Base-by-base conservation (phyloP, 2,329 filamentous ascomycete species). In the Paracoccidioides lutzii region DNA sequence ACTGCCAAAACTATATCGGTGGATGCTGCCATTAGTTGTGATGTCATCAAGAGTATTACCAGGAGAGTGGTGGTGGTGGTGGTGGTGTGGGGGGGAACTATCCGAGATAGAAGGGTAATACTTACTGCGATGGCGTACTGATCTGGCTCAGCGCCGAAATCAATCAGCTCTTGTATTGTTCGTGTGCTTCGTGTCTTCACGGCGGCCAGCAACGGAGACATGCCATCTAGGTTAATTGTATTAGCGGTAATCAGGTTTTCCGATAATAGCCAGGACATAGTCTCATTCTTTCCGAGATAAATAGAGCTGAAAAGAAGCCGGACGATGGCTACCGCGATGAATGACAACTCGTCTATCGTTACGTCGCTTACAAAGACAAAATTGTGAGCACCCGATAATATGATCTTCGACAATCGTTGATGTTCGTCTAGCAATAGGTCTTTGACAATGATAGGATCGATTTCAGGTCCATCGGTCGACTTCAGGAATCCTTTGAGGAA, bases 141-240 rank as follows among this genome's bases (percentile, higher is more conserved):
- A 45, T 53, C 52, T 3, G 52, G 52, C 4, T 44, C 41, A 7
- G 52, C 52, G 7, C 52, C 52, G 22, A 53, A 43, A 44, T 46
- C 52, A 37, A 53, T 12, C 41, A 53, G 35, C 30, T 44, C 41
- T 42, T 45, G 52, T 4, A 53, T 42, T 6, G 40, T 30, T 15
- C 33, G 30, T 32, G 14, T 46, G 5, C 41, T 45, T 33, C 42
- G 7, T 6, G 30, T n/a, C 14, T 44, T 38, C 12, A 53, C 52
- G 35, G 52, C 52, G 45, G 41, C 52, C n/a, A 53, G 52, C 41
- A 53, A 45, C 41, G 52, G 52, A 33, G 52, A 37, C 42, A 28
- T 53, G 12, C 52, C 52, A 37, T 38, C 33, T 28, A 12, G 12
- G 40, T 53, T 35, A 35, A 53, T 1, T 3, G 22, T 32, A 22